These are phyloP conservation scores for Sedum album DNA, from an alignment of 164 flowering plant genomes.

Conservation along the genomic window DNA sequence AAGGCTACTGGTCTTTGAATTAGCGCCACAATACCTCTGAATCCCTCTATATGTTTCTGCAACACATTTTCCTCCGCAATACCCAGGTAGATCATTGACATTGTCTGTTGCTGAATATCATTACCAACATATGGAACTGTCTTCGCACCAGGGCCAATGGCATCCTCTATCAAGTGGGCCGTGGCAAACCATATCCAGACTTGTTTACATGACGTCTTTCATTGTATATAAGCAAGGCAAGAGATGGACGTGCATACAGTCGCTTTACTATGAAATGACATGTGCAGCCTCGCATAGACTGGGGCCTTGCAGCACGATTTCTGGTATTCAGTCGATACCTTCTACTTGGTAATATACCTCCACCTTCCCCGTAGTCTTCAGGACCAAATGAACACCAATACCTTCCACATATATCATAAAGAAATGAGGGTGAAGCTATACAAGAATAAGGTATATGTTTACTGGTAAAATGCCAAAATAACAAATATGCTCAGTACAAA, in stretches of 20 bases:
- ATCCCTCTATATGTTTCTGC: constrained; percentile 90
- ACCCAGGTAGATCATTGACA: constrained; percentile 96
- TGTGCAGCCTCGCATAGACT: constrained; percentile 92
- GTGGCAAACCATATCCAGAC: constrained; percentile 80
- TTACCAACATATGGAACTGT: constrained; percentile 75
- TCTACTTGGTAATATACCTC: constrained; percentile 75
- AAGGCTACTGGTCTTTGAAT: constrained; percentile 54
- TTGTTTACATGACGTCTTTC: constrained; percentile 85
- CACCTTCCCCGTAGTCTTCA: constrained; percentile 95
- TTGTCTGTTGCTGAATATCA: constrained; percentile 89
- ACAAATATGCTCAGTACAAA: too few relatives aligned
- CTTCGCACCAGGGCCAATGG: constrained; percentile 94
- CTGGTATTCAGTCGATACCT: constrained; percentile 85
- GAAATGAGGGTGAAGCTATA: not conserved
- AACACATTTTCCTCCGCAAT: constrained; percentile 85
- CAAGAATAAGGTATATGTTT: not conserved
- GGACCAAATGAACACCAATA: constrained; percentile 99
- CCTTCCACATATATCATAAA: constrained; percentile 27
- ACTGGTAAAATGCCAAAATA: not conserved
- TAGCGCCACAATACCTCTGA: constrained; percentile 78
- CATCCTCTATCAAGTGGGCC: constrained; percentile 95
- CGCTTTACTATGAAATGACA: constrained; percentile 91
- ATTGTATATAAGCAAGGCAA: constrained; percentile 71
- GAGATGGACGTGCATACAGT: constrained; percentile 76
- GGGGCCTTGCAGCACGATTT: constrained; percentile 96